Evolutionary conservation across 768 basidiomycete species (phyloP).

Genomic region (Pisolithus microcarpus): DNA sequence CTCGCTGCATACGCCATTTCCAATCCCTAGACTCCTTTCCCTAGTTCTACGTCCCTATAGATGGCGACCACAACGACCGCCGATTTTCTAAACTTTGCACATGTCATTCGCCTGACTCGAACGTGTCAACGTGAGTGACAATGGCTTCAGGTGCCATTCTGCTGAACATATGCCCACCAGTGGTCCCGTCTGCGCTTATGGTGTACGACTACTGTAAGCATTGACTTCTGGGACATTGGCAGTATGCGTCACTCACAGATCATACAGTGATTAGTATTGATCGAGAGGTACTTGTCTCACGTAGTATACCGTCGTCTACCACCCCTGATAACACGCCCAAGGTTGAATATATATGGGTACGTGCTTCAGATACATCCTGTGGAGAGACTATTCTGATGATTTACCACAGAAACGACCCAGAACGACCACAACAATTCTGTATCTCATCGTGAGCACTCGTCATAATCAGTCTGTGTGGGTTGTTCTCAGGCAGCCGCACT

Average conservation of each 20-base stretch:
- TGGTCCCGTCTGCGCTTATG: not conserved
- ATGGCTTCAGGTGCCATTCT: not conserved
- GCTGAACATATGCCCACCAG: not conserved
- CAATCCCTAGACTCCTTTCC: too few species aligned
- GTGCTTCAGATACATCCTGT: not conserved
- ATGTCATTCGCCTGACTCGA: not conserved
- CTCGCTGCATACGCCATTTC: too few species aligned
- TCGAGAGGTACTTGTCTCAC: slow-evolving; percentile 1
- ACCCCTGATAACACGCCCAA: not conserved
- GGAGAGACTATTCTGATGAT: not conserved
- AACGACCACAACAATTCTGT: not conserved
- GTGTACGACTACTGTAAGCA: slow-evolving; percentile 2
- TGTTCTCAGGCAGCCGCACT: not conserved
- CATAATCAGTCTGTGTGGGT: not conserved
- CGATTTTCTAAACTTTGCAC: not conserved
- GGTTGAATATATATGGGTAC: slow-evolving; percentile 4
- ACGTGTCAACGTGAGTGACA: not conserved
- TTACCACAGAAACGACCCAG: not conserved
- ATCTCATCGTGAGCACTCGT: not conserved
- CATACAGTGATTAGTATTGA: slow-evolving; percentile 2
- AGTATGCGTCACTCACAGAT: not conserved
- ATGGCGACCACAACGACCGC: not conserved
- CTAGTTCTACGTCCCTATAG: not conserved
- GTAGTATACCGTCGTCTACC: not conserved
- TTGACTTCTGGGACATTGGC: not conserved